These are phyloP conservation scores for Byssoonygena ceratinophila DNA, from an alignment of 2,329 filamentous ascomycete species.

Conservation along the genomic window DNA sequence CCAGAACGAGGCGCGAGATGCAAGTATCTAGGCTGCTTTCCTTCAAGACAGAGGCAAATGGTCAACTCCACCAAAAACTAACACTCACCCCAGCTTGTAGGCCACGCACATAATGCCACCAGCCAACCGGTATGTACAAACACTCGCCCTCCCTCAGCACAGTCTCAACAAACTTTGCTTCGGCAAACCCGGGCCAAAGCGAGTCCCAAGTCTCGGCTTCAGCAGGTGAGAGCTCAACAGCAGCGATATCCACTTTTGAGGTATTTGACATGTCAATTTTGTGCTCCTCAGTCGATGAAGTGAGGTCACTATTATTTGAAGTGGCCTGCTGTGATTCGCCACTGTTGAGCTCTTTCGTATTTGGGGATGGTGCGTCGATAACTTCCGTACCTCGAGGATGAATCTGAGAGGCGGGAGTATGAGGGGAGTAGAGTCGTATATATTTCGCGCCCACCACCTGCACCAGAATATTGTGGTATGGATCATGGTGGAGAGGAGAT, in stretches of 20 bases:
- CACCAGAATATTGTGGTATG: slow-evolving; percentile 82
- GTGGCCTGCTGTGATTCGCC: slow-evolving; percentile 7
- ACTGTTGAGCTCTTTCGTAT: not conserved
- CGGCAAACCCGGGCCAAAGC: slow-evolving; percentile 46
- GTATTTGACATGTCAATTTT: slow-evolving; percentile 92
- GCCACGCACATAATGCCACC: slow-evolving; percentile 96
- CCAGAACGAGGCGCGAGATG: not conserved
- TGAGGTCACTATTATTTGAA: slow-evolving; percentile 1
- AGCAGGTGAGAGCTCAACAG: slow-evolving; percentile 47
- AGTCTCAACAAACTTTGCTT: slow-evolving; percentile 59
- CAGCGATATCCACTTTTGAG: slow-evolving; percentile 63
- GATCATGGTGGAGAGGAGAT: slow-evolving; percentile 85
- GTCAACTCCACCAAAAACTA: slow-evolving; percentile 85
- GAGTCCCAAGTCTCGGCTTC: slow-evolving; percentile 35
- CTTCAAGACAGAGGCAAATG: not conserved
- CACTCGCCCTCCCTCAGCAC: slow-evolving; percentile 72
- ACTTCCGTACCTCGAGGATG: slow-evolving; percentile 32
- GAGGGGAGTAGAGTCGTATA: slow-evolving; percentile 71
- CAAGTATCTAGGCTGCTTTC: not conserved
- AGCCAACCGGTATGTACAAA: slow-evolving; percentile 81
- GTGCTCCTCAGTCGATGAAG: slow-evolving; percentile 39
- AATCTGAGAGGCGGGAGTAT: slow-evolving; percentile 40
- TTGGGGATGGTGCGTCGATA: slow-evolving; percentile 18
- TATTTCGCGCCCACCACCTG: slow-evolving; percentile 90
- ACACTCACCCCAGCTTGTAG: slow-evolving; percentile 83